phyloP scores from a whole-genome alignment of 345 rosid genomes.

The Luvunga scandens region DNA sequence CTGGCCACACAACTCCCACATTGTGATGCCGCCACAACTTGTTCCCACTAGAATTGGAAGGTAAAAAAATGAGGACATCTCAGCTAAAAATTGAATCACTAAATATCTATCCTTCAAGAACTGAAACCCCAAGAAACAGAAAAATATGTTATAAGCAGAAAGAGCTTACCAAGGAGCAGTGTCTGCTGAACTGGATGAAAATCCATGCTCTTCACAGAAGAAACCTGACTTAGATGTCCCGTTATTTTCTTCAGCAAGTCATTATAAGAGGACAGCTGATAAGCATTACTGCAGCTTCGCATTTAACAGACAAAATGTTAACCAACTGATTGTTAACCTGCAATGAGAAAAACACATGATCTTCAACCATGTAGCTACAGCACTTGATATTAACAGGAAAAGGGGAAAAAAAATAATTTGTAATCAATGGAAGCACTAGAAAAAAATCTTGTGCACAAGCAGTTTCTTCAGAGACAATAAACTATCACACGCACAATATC shows the following conservation, averaged over 20 bases:
- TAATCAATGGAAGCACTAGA: too few species aligned
- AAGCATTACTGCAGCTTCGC: slow-evolving; percentile 38
- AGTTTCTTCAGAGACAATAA: too few species aligned
- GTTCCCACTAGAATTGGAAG: slow-evolving; percentile 27
- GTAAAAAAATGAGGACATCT: background rate
- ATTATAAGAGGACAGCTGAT: slow-evolving; percentile 21
- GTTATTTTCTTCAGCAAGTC: slow-evolving; percentile 32
- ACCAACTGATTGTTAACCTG: slow-evolving; percentile 48
- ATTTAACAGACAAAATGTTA: slow-evolving; percentile 45
- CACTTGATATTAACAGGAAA: background rate
- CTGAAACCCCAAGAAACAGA: background rate
- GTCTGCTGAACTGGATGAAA: slow-evolving; percentile 39
- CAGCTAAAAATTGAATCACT: background rate
- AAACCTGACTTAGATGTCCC: slow-evolving; percentile 25
- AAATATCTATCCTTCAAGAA: too few species aligned
- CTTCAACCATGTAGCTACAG: background rate
- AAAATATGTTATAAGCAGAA: background rate
- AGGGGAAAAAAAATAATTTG: background rate
- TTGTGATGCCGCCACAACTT: slow-evolving; percentile 26
- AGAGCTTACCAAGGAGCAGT: slow-evolving; percentile 28
- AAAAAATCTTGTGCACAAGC: too few species aligned
- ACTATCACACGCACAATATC: background rate
- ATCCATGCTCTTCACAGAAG: slow-evolving; percentile 36
- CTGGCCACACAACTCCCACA: slow-evolving; percentile 32
- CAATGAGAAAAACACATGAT: background rate